Conservation (phyloP, 2,329 filamentous ascomycete species). For the Aspergillus sojae region DNA sequence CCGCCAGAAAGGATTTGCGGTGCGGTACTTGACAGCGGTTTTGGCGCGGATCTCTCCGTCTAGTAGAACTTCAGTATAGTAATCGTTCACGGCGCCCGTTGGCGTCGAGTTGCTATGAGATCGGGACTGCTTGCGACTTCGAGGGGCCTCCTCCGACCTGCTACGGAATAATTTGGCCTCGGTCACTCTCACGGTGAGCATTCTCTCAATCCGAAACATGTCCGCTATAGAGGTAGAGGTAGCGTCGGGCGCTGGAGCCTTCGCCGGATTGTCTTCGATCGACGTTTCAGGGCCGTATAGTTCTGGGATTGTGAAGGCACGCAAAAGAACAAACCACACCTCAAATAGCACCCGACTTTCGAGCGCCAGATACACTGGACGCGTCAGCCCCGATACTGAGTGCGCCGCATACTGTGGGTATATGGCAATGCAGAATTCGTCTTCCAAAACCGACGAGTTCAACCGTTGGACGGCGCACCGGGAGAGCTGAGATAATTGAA, state of each 20-base stretch:
- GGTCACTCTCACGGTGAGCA: constrained; percentile 61
- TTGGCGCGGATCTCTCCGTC: constrained; percentile 53
- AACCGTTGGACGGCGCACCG: constrained; percentile 88
- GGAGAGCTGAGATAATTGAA: constrained; percentile 86
- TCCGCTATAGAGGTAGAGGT: constrained; percentile 49
- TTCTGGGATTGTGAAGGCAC: constrained; percentile 89
- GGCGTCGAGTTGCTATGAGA: constrained; percentile 31
- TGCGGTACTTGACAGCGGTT: constrained; percentile 51
- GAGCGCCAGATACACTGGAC: constrained; percentile 86
- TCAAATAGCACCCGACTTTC: constrained; percentile 91
- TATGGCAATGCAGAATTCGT: constrained; percentile 92
- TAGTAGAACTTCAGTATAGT: constrained; percentile 52
- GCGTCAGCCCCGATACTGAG: constrained; percentile 72
- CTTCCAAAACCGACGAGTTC: constrained; percentile 85
- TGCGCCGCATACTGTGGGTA: constrained; percentile 88
- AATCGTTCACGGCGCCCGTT: constrained; percentile 41
- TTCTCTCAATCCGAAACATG: constrained; percentile 69
- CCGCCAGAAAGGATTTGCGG: constrained; percentile 52
- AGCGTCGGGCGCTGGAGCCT: constrained; percentile 31
- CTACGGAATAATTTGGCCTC: constrained; percentile 59
- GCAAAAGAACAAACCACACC: constrained; percentile 91
- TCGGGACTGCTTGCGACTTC: constrained; percentile 38
- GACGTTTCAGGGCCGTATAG: constrained; percentile 70
- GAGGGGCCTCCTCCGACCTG: constrained; percentile 33
- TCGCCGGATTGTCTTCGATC: constrained; percentile 47